Base-by-base conservation (phyloP, 148 eudicot species). In the Dianthus caryophyllus region DNA sequence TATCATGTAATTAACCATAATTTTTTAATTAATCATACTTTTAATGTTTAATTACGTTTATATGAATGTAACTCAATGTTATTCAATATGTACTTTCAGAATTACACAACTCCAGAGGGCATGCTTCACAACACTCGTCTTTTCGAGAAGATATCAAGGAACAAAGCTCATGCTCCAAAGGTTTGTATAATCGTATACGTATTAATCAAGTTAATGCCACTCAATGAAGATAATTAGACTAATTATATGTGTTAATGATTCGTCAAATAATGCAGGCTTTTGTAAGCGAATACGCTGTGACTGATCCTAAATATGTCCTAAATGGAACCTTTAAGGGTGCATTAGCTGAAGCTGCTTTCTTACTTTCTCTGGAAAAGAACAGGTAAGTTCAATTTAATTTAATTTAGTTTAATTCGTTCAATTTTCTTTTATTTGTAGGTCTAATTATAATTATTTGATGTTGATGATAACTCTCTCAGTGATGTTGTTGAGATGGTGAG, bases 401-500 rank as follows among this genome's bases (percentile, higher is more conserved):
- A 27, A 21, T 4, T 0, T 14, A 6, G 44, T 41, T 9, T 41
- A 9, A 6, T 41, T 41, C 6, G 10, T 41, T 41, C 10, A 9
- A 41, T 41, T 13, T 41, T 13, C 6, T 6, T 9, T 41, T 21
- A 18, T 33, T 53, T n/a, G 4, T 18, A 60, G 16, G 11, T 6
- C 17, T 53, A 27, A 30, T 7, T n/a, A 60, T 33, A 36, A 5
- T 0, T n/a, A 33, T 0, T 58, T 46, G 1, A 0, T 33, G 8
- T 11, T 14, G n/a, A 11, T 20, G 6, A 21, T 67, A 55, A 67
- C 78, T 84, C 92, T 87, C 78, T 84, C 92, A 90, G 98, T 74
- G 98, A 93, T 61, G 66, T 81, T 53, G 95, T 93, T 39, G 91
- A 79, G 55, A 89, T 93, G 96, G 88, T 91, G 59, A 83, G 96